These are phyloP conservation scores for Meredithiella fracta DNA, from an alignment of 2,329 filamentous ascomycete species.

Conservation along the genomic window DNA sequence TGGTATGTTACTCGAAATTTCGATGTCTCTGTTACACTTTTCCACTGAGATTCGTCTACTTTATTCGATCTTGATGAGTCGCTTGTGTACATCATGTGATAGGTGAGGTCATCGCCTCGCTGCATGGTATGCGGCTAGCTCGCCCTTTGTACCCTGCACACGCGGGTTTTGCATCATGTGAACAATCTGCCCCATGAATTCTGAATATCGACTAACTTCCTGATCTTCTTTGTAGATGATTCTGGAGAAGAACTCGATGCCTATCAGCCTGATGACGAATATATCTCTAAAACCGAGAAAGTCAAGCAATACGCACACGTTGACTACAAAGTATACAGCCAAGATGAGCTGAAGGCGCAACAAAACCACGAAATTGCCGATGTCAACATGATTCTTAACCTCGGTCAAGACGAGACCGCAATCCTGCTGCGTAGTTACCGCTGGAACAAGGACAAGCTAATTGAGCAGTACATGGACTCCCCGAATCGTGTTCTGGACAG, in stretches of 20 bases:
- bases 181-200: background rate
- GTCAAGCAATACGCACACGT: conserved; percentile 60
- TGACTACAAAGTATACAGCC: conserved; percentile 65
- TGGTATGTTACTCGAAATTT: background rate
- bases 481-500: conserved; percentile 65
- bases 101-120: no score
- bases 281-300: conserved; percentile 32
- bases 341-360: conserved; percentile 64
- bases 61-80: no score
- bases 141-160: no score
- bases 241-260: conserved; percentile 15
- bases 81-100: no score
- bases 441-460: conserved; percentile 92
- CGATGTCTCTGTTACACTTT: no score
- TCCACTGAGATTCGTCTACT: no score
- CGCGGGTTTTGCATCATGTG: no score
- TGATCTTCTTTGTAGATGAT: background rate
- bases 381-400: conserved; percentile 78
- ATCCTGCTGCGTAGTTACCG: conserved; percentile 77
- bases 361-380: conserved; percentile 78
- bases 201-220: background rate
- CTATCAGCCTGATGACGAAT: conserved; percentile 3
- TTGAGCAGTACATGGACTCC: conserved; percentile 92
- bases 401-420: conserved; percentile 75
- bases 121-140: background rate